These are phyloP conservation scores for Wickerhamiella azyma DNA, from an alignment of 805 yeast species.

Conservation along the genomic window DNA sequence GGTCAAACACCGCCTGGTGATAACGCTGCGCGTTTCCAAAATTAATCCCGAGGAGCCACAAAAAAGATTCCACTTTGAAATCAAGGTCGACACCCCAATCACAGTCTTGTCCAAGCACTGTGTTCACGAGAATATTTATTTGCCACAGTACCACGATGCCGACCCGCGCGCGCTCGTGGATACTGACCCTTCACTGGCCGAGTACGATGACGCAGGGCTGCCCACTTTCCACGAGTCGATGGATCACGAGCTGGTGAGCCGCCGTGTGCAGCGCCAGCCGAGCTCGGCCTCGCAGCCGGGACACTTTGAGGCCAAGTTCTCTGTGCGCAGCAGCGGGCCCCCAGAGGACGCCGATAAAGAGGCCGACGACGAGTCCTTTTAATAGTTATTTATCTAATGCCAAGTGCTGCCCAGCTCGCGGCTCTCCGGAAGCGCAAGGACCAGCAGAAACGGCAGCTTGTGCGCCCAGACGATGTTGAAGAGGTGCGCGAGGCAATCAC, in stretches of 20 bases:
- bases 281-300: neutral
- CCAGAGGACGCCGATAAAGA: neutral
- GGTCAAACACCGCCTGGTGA: slow-evolving; percentile 18
- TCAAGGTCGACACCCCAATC: slow-evolving; percentile 20
- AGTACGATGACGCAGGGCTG: slow-evolving; percentile 11
- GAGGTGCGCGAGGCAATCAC: slow-evolving; percentile 3
- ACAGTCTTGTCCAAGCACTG: slow-evolving; percentile 20
- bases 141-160: slow-evolving; percentile 20
- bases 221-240: slow-evolving; percentile 22
- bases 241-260: slow-evolving; percentile 17
- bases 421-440: slow-evolving; percentile 5
- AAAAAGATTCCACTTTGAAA: slow-evolving; percentile 17
- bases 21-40: slow-evolving; percentile 18
- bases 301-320: slow-evolving; percentile 3
- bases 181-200: neutral
- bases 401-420: slow-evolving; percentile 5
- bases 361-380: neutral
- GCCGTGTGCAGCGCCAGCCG: neutral
- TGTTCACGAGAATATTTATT: slow-evolving; percentile 20
- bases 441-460: neutral
- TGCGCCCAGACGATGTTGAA: neutral
- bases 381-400: neutral
- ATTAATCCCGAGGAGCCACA: slow-evolving; percentile 1
- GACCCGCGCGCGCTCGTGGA: neutral
- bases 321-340: slow-evolving; percentile 4